Conservation (phyloP, 202 grass and related monocot genomes). For the Zizania palustris region DNA sequence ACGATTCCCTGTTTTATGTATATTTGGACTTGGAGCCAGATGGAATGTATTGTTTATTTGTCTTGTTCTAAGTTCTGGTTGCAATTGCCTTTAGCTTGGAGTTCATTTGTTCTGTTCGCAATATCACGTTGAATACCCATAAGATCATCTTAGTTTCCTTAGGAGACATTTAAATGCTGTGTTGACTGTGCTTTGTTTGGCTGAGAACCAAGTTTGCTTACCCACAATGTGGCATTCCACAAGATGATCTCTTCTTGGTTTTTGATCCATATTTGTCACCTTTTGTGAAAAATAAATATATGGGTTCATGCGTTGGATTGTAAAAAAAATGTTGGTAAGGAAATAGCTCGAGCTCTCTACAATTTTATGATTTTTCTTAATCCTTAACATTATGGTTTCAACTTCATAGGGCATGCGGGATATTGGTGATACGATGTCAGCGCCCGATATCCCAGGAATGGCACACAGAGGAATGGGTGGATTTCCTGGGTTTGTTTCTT, state of each 20-base stretch:
- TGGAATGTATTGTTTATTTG: not conserved
- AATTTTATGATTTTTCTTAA: conserved; percentile 30
- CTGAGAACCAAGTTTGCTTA: conserved; percentile 22
- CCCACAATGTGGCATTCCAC: conserved; percentile 1
- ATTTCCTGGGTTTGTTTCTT: conserved; percentile 75
- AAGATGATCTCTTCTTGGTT: conserved; percentile 7
- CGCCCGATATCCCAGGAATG: conserved; percentile 62
- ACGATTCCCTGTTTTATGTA: not conserved
- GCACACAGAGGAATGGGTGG: conserved; percentile 64
- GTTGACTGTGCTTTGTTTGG: conserved; percentile 1
- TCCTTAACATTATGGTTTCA: conserved; percentile 15
- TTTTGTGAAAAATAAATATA: conserved; percentile 17
- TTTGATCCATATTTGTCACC: conserved; percentile 15
- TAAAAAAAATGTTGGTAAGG: not conserved
- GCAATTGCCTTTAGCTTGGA: not conserved
- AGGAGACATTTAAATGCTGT: not conserved
- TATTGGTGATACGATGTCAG: conserved; percentile 49
- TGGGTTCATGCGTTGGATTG: not conserved
- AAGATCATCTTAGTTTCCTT: conserved; percentile 4
- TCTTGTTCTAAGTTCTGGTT: conserved; percentile 14
- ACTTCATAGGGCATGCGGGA: conserved; percentile 59
- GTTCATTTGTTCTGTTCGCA: not conserved
- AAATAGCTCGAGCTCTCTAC: not conserved
- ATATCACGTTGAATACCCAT: conserved; percentile 3
- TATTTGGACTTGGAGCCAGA: conserved; percentile 11